A percentile compares a stretch with the other conserved stretches of the same genome.
These are phyloP conservation scores for Candida oleophila DNA, from an alignment of 805 yeast species.

Conservation along the genomic window DNA sequence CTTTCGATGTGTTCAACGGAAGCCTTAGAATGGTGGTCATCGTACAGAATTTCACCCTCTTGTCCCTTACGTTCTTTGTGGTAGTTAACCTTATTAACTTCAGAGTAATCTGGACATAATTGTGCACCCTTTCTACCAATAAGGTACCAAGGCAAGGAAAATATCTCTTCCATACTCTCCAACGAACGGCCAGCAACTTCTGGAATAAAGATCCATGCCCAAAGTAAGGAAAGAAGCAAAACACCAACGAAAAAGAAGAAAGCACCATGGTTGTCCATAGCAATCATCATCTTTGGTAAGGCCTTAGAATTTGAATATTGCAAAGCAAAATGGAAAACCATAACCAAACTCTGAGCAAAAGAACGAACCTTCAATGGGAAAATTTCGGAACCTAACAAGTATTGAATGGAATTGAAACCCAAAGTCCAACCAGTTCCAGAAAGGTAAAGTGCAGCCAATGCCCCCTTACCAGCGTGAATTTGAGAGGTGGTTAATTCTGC, in stretches of 20 bases:
- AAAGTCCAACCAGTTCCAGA: conserved; percentile 56
- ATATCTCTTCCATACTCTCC: conserved; percentile 49
- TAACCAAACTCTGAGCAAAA: conserved; percentile 46
- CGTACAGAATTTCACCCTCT: conserved; percentile 11
- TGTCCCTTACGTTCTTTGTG: conserved; percentile 12
- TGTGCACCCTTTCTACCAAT: conserved; percentile 51
- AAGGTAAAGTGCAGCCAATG: conserved; percentile 47
- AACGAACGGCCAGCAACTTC: conserved; percentile 47
- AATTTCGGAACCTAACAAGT: conserved; percentile 52
- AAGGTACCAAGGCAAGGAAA: conserved; percentile 53
- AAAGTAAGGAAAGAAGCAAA: conserved; percentile 35
- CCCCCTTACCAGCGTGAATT: conserved; percentile 41
- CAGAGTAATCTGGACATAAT: conserved; percentile 51
- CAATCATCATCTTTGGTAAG: conserved; percentile 46
- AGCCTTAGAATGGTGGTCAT: conserved; percentile 8
- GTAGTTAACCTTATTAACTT: conserved; percentile 29
- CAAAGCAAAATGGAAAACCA: conserved; percentile 54
- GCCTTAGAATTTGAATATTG: conserved; percentile 57
- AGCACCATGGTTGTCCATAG: conserved; percentile 47
- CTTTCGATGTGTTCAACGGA: conserved; percentile 11
- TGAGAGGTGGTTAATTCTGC: conserved; percentile 26
- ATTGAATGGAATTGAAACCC: conserved; percentile 56
- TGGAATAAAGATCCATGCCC: conserved; percentile 48
- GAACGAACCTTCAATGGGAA: conserved; percentile 49
- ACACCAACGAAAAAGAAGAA: conserved; percentile 50